Evolutionary conservation across 1,284 basidiomycete species (phyloP).

Genomic region (Leccinum cinnamomeum): DNA sequence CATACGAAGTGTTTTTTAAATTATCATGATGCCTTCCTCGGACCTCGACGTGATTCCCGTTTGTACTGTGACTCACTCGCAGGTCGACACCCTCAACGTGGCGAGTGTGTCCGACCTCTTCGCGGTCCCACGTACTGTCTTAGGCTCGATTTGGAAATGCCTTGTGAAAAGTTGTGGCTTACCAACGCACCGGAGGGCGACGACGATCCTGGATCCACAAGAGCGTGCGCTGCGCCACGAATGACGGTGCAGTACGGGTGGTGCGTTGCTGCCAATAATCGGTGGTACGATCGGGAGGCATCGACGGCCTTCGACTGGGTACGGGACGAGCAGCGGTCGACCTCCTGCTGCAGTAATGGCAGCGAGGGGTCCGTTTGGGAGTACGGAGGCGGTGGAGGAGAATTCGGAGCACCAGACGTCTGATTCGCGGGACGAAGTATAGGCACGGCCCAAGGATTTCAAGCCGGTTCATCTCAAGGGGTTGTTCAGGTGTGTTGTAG

Average conservation of each 20-base stretch:
- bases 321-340: slow-evolving; percentile 39
- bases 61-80: too few relatives aligned
- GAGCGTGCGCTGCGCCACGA: slow-evolving; percentile 64
- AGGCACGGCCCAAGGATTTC: slow-evolving; percentile 54
- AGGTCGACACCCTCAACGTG: too few relatives aligned
- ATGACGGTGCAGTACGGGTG: slow-evolving; percentile 73
- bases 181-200: slow-evolving; percentile 58
- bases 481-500: slow-evolving; percentile 67
- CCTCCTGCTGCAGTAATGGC: slow-evolving; percentile 29
- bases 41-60: too few relatives aligned
- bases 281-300: slow-evolving; percentile 64
- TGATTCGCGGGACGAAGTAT: slow-evolving; percentile 32
- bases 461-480: slow-evolving; percentile 91
- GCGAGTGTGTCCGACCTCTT: too few relatives aligned
- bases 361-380: slow-evolving; percentile 50
- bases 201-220: slow-evolving; percentile 71
- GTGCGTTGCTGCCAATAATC: slow-evolving; percentile 48
- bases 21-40: too few relatives aligned
- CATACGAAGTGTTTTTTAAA: too few relatives aligned
- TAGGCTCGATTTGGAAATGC: too few relatives aligned
- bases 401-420: slow-evolving; percentile 42
- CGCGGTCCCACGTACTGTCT: too few relatives aligned
- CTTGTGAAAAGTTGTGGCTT: too few relatives aligned
- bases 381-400: slow-evolving; percentile 49
- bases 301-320: slow-evolving; percentile 65